Conservation (phyloP, 2,329 filamentous ascomycete species). For the Gyromitra esculenta region DNA sequence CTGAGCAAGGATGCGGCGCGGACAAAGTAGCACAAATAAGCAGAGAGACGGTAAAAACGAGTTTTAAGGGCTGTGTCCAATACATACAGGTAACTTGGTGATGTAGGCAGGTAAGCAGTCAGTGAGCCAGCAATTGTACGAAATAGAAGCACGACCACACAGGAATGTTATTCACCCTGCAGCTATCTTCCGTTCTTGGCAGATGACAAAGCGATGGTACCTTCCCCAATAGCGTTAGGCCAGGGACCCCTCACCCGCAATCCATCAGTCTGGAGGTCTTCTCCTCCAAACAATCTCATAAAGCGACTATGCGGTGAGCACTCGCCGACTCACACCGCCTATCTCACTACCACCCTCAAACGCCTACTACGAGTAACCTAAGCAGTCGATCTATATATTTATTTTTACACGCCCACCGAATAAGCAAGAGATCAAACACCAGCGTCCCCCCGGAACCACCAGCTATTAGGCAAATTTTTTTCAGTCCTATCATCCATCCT, state of each 20-base stretch:
- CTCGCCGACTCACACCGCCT: conserved; percentile 34
- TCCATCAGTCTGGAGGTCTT: conserved; percentile 31
- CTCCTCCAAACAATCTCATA: conserved; percentile 40
- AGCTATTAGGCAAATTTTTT: not conserved
- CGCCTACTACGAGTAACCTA: conserved; percentile 31
- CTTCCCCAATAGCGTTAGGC: conserved; percentile 30
- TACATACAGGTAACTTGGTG: conserved; percentile 30
- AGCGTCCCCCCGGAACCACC: conserved; percentile 13
- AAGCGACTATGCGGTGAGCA: conserved; percentile 36
- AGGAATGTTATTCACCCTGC: conserved; percentile 39
- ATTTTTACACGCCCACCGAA: conserved; percentile 33
- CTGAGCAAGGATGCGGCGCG: conserved; percentile 15
- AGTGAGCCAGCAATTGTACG: conserved; percentile 35
- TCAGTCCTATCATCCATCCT: conserved; percentile 17
- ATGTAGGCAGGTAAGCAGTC: conserved; percentile 36
- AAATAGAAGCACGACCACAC: conserved; percentile 33
- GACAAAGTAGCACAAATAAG: conserved; percentile 31
- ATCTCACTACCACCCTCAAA: conserved; percentile 5
- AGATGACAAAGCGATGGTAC: conserved; percentile 39
- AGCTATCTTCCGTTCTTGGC: conserved; percentile 45
- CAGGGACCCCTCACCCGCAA: conserved; percentile 33
- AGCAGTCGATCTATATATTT: conserved; percentile 21
- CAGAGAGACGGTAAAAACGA: conserved; percentile 23
- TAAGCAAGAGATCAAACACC: conserved; percentile 16
- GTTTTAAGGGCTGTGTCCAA: conserved; percentile 38